Evolutionary conservation across 1,139 yeast species (phyloP).

Genomic region (Pichia inconspicua): DNA sequence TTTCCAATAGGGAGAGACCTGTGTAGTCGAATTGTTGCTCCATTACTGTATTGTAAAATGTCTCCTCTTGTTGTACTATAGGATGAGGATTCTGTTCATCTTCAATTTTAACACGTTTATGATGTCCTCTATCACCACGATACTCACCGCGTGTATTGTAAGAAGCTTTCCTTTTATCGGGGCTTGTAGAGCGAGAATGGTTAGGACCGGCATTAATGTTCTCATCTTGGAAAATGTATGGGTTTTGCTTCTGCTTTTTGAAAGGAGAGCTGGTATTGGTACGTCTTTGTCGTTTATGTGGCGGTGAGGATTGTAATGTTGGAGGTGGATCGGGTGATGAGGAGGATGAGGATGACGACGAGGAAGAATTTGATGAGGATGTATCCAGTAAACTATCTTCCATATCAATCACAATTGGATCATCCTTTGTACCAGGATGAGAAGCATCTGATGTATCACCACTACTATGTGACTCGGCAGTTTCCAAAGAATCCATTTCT

Average conservation of each 20-base stretch:
- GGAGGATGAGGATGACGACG: not conserved
- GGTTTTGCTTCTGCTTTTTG: not conserved
- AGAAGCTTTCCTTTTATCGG: constrained; percentile 4
- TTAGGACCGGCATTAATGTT: not conserved
- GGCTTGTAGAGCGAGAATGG: not conserved
- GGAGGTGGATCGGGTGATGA: not conserved
- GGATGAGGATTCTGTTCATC: not conserved
- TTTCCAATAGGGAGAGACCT: not conserved
- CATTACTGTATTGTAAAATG: not conserved
- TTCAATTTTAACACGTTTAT: not conserved
- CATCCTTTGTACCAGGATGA: constrained; percentile 17
- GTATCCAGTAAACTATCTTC: constrained; percentile 1
- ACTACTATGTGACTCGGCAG: not conserved
- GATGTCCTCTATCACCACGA: not conserved
- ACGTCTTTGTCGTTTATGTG: not conserved
- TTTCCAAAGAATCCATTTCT: constrained; percentile 1
- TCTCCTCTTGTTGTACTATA: not conserved
- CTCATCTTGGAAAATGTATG: not conserved
- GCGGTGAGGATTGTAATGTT: not conserved
- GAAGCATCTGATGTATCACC: not conserved
- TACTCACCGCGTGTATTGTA: not conserved
- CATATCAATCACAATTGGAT: constrained; percentile 21
- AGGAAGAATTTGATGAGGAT: too few relatives aligned
- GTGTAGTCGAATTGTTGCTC: not conserved
- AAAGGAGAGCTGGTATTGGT: not conserved